Evolutionary conservation across 192 early-diverging fungal genomes (phyloP), one percentile per base, ranked within the genome.

Genomic region (Chytriomyces sp.): DNA sequence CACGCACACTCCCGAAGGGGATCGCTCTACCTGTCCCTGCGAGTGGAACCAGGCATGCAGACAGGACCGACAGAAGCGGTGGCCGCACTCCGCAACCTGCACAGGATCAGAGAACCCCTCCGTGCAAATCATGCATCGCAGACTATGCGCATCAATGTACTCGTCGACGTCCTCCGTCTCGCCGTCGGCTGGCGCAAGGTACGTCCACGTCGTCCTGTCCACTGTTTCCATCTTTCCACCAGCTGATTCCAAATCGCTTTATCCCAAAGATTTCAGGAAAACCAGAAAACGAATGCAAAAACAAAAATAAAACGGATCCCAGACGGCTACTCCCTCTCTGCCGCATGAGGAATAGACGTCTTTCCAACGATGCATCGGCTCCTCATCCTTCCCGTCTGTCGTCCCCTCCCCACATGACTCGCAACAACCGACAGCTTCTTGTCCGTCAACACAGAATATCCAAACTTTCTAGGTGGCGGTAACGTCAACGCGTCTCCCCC

Each of bases 1-100:
- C 17, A 49, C 44, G 22, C 14, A 14, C 2, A 22, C 44, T 49
- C 22, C 44, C 14, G 44, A n/a, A 49, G 22, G 14, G 14, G 0
- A 49, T 14, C 44, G 2, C 44, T n/a, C 22, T 22, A 49, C 44
- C 44, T 49, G 44, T 14, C 44, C 44, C 44, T 49, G 44, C 22
- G 44, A n/a, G 14, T 49, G 17, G 44, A 56, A 12, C 66, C 66
- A 69, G 28, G 53, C 66, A 4, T 10, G 8, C 19, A 69, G 32
- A 56, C 66, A 69, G 19, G 52, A 56, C 12, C 30, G 30, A 53
- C 66, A 69, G 66, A 69, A 69, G 14, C 17, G 12, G 66, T 69
- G 66, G 10, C 66, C 66, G 33, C 66, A 69, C 22, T 8, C 40
- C 2, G 4, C 31, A 28, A 69, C 10, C 31, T 12, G 8, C 7